These are phyloP conservation scores for Pythium phragmiticola DNA, from an alignment of 352 stramenopile species.

Conservation along the genomic window DNA sequence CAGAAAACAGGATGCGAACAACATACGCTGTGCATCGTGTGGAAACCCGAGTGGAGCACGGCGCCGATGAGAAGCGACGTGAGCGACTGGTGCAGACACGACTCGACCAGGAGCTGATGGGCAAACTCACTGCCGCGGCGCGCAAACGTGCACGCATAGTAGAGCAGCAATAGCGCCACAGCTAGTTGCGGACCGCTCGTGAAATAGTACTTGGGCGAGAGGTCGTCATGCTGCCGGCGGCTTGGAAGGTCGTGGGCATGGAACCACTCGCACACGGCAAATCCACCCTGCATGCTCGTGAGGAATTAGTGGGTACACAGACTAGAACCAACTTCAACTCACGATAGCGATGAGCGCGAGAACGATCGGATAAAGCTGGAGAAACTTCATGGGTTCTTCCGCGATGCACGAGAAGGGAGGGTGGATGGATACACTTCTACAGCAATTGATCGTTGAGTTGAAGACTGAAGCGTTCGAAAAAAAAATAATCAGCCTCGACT, in stretches of 20 bases:
- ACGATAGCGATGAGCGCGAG: constrained; percentile 16
- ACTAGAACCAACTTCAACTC: not conserved
- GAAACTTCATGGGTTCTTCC: constrained; percentile 12
- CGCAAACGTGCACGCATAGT: constrained; percentile 63
- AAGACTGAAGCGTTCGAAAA: not conserved
- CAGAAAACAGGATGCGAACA: constrained; percentile 52
- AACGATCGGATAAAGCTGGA: constrained; percentile 21
- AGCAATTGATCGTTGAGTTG: constrained; percentile 1
- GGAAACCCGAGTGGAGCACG: constrained; percentile 45
- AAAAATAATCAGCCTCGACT: constrained; percentile 7
- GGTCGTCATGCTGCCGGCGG: constrained; percentile 36
- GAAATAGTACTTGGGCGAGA: constrained; percentile 58
- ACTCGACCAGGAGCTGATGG: constrained; percentile 53
- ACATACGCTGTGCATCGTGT: constrained; percentile 48
- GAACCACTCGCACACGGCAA: constrained; percentile 50
- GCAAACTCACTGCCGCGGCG: constrained; percentile 37
- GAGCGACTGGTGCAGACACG: constrained; percentile 52
- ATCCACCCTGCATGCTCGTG: not conserved
- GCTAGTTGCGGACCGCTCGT: constrained; percentile 45
- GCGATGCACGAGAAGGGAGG: not conserved
- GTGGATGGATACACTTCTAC: not conserved
- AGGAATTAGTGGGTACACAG: not conserved
- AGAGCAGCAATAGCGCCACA: constrained; percentile 45
- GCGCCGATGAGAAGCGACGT: constrained; percentile 38
- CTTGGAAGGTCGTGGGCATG: constrained; percentile 42